Base-by-base conservation (phyloP, 495 filamentous ascomycete genomes). In the Neurospora discreta region DNA sequence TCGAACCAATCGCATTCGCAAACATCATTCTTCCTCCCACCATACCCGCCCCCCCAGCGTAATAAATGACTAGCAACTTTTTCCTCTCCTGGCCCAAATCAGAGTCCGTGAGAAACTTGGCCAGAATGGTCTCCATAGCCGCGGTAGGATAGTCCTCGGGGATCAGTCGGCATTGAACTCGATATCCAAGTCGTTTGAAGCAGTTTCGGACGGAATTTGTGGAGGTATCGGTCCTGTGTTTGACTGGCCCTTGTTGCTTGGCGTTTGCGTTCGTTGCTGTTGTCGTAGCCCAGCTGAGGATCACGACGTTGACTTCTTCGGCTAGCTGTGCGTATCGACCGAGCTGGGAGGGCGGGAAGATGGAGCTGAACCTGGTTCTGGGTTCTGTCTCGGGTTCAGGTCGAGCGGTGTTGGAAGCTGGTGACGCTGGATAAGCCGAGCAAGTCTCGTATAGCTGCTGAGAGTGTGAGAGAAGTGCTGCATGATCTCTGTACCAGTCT, bases 11-110 rank as follows among this genome's bases (percentile, higher is more conserved):
- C 7, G 60, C 71, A 23, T 60, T 78, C 3, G 43, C 68, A 69
- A 78, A 78, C 13, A 69, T 52, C 77, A 79, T 75, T 65, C 77
- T 41, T 10, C 70, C 77, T 30, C 71, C 72, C 39, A 74, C 77
- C 69, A 74, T 68, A 6, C 44, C 67, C 18, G 75, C 77, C 40
- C 69, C 73, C 3, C 77, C 77, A 4, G 70, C 43, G 20, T 79
- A 79, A n/a, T 78, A 79, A 23, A 78, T 71, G 20, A 78, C 67
- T 11, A 77, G 52, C 46, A 78, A 18, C 5, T 26, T 73, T 1
- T 58, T 71, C 41, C 16, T 36, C 13, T 30, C 39, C 26, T 60
- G 23, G 15, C 16, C 5, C 1, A 30, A 18, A 8, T 33, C 26
- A 3, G 43, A 60, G 40, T 71, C 42, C 33, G 68, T 42, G 30